Conservation (phyloP, 2,329 filamentous ascomycete species). For the Trichoderma endophyticum region DNA sequence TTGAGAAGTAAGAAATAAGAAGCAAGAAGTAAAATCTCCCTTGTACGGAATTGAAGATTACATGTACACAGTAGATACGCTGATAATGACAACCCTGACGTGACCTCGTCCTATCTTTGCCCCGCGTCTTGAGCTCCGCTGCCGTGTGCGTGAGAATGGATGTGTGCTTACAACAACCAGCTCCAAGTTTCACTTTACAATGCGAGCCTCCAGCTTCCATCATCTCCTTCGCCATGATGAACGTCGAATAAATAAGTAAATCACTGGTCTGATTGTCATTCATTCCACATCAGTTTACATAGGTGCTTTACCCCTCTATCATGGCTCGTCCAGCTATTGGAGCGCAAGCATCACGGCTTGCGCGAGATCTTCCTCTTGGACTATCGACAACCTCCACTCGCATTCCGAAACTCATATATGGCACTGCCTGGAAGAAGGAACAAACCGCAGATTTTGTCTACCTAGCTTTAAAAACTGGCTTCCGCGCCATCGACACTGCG, state of each 20-base stretch:
- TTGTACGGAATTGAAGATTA: neutral
- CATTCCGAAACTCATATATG: constrained; percentile 64
- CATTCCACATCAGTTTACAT: neutral
- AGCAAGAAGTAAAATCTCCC: neutral
- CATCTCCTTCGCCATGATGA: neutral
- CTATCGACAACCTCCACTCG: constrained; percentile 30
- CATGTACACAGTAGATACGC: neutral
- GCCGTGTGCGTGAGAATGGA: neutral
- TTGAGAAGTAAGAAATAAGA: neutral
- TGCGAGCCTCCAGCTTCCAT: neutral
- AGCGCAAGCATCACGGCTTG: constrained; percentile 31
- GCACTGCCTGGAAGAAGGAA: constrained; percentile 83
- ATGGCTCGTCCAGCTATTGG: constrained; percentile 25
- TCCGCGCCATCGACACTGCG: constrained; percentile 72
- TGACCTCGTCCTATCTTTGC: neutral
- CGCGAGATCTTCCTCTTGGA: constrained; percentile 35
- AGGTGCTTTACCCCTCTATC: neutral
- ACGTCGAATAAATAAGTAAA: neutral
- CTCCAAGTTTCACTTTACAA: neutral
- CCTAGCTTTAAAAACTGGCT: constrained; percentile 64
- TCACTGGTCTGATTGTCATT: neutral
- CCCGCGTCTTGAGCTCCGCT: constrained; percentile 6
- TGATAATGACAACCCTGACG: neutral
- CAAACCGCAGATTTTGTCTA: constrained; percentile 65
- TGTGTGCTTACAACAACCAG: neutral